Conservation (phyloP, 257 asterid genomes). For the Solanum ahanhuiri region DNA sequence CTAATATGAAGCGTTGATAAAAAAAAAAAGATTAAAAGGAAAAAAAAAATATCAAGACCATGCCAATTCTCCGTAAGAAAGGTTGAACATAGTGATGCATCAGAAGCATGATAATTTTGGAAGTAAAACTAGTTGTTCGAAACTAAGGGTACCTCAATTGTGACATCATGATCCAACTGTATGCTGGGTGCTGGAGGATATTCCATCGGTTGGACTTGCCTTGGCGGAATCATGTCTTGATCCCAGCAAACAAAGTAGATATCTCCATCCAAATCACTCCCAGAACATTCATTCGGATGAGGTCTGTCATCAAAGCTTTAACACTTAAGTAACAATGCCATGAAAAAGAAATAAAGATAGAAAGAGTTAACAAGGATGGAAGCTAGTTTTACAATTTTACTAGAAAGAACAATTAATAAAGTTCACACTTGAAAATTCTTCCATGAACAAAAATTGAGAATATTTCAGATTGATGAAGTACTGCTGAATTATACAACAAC, state of each 20-base stretch:
- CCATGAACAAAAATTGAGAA: not conserved
- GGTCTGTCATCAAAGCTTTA: slow-evolving; percentile 37
- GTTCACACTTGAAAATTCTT: not conserved
- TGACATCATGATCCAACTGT: slow-evolving; percentile 54
- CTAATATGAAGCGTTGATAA: not conserved
- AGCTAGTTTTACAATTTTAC: not conserved
- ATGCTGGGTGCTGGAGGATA: slow-evolving; percentile 55
- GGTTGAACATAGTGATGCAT: not conserved
- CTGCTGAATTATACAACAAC: not conserved
- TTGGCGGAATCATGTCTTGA: slow-evolving; percentile 50
- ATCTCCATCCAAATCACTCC: slow-evolving; percentile 96
- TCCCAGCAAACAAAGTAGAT: slow-evolving; percentile 94
- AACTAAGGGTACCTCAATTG: slow-evolving; percentile 42
- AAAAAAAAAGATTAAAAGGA: not conserved
- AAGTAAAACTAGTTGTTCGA: not conserved
- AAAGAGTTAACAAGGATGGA: not conserved
- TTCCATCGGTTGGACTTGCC: slow-evolving; percentile 44
- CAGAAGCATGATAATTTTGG: not conserved
- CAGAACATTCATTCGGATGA: slow-evolving; percentile 96
- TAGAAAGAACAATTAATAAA: not conserved
- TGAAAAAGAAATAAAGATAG: not conserved
- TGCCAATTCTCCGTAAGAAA: not conserved
- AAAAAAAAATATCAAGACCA: not conserved
- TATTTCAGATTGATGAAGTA: not conserved
- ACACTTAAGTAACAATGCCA: not conserved